A percentile compares a stretch with the other conserved stretches of the same genome.
Conservation (phyloP, 306 rosid genomes). For the Citrullus colocynthis region DNA sequence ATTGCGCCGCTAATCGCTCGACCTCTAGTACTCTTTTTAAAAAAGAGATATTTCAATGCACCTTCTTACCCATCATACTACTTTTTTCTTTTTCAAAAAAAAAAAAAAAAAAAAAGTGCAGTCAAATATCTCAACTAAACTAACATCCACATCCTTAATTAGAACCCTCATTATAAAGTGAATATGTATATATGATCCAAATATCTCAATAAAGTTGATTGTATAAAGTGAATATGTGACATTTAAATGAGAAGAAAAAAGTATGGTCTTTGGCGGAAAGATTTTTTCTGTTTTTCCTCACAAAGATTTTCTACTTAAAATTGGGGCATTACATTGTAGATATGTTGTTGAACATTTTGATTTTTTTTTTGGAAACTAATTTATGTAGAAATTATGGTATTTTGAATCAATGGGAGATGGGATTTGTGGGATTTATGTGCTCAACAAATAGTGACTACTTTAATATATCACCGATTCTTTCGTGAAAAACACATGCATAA, state of each 20-base stretch:
- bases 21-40: too few species aligned
- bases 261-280: background rate
- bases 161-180: too few species aligned
- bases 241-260: background rate
- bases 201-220: too few species aligned
- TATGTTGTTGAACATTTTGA: background rate
- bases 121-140: too few species aligned
- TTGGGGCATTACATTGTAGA: background rate
- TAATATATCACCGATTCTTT: background rate
- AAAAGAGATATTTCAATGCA: too few species aligned
- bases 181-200: too few species aligned
- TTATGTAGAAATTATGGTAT: background rate
- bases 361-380: background rate
- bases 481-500: background rate
- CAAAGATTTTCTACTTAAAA: background rate
- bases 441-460: background rate
- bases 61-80: too few species aligned
- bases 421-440: background rate
- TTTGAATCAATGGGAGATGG: background rate
- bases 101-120: too few species aligned
- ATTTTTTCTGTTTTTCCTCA: background rate
- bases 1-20: too few species aligned
- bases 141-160: too few species aligned
- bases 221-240: background rate
- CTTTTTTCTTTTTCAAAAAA: too few species aligned